These are phyloP conservation scores for Ogataea ganodermae DNA, from an alignment of 805 yeast genomes.

Conservation along the genomic window DNA sequence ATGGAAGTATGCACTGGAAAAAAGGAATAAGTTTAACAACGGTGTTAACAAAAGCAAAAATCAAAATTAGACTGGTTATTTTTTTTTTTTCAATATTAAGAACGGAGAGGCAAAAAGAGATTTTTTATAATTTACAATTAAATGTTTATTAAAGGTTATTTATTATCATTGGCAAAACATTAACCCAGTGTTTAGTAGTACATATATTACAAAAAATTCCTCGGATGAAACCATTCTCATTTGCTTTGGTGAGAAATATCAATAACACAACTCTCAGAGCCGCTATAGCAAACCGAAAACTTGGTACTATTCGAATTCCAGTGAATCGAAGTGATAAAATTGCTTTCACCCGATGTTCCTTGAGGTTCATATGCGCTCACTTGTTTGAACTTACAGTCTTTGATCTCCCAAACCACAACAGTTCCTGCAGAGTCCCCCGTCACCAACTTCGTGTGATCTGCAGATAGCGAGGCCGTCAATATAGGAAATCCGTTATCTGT, in stretches of 20 bases:
- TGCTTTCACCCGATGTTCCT: slow-evolving; percentile 7
- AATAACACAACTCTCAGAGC: slow-evolving; percentile 30
- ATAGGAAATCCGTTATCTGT: slow-evolving; percentile 55
- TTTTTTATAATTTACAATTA: slow-evolving; percentile 2
- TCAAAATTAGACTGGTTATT: not conserved
- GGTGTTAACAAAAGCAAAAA: slow-evolving; percentile 5
- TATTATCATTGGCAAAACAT: not conserved
- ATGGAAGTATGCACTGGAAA: slow-evolving; percentile 73
- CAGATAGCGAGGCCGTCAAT: slow-evolving; percentile 53
- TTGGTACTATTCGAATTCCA: slow-evolving; percentile 30
- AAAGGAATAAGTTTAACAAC: slow-evolving; percentile 43
- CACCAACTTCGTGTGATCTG: slow-evolving; percentile 50
- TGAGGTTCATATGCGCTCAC: slow-evolving; percentile 31
- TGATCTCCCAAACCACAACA: slow-evolving; percentile 53
- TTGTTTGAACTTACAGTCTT: slow-evolving; percentile 16
- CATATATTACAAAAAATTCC: slow-evolving; percentile 10
- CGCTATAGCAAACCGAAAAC: slow-evolving; percentile 31
- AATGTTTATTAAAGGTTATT: not conserved
- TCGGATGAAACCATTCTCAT: not conserved
- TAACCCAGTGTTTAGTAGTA: slow-evolving; percentile 6
- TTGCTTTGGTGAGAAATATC: slow-evolving; percentile 9
- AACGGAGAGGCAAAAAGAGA: no score
- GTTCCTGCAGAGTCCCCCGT: slow-evolving; percentile 69
- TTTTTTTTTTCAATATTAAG: no score
- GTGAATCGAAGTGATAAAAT: slow-evolving; percentile 25